Evolutionary conservation across 805 yeast species (phyloP).

Genomic region (Candida silvicultrix): DNA sequence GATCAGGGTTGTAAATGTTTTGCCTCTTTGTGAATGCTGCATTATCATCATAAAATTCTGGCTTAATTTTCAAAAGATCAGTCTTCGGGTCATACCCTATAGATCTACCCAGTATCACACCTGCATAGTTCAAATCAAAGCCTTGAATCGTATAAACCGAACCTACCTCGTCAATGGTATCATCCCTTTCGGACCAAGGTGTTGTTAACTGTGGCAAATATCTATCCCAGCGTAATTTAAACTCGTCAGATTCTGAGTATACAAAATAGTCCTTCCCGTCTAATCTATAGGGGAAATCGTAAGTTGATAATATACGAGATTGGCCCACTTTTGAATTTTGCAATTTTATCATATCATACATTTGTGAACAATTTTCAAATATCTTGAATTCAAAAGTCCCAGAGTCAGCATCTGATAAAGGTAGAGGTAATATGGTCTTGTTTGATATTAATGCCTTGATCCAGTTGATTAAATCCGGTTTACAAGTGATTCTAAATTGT

Average conservation of each 20-base stretch:
- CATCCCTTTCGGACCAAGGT: slow-evolving; percentile 42
- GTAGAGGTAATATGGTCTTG: slow-evolving; percentile 29
- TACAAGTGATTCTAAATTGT: slow-evolving; percentile 37
- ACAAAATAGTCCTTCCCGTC: slow-evolving; percentile 41
- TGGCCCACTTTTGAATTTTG: slow-evolving; percentile 31
- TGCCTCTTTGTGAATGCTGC: slow-evolving; percentile 39
- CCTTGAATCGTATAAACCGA: slow-evolving; percentile 44
- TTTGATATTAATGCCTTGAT: slow-evolving; percentile 28
- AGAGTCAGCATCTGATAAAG: slow-evolving; percentile 15
- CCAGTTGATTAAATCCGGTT: slow-evolving; percentile 34
- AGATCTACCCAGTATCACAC: slow-evolving; percentile 38
- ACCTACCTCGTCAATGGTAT: slow-evolving; percentile 41
- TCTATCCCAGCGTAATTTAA: slow-evolving; percentile 41
- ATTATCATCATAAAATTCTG: slow-evolving; percentile 36
- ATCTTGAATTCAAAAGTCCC: slow-evolving; percentile 27
- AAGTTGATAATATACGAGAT: slow-evolving; percentile 36
- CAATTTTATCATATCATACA: slow-evolving; percentile 30
- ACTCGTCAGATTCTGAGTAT: slow-evolving; percentile 32
- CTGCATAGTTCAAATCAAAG: slow-evolving; percentile 41
- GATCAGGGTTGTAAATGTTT: slow-evolving; percentile 29
- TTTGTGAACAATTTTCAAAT: slow-evolving; percentile 35
- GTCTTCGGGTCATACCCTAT: slow-evolving; percentile 30
- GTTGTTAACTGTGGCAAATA: slow-evolving; percentile 31
- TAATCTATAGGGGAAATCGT: slow-evolving; percentile 40
- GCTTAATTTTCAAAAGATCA: slow-evolving; percentile 28